These are phyloP conservation scores for Zelopaecilomyces penicillatus DNA, from an alignment of 2,329 filamentous ascomycete species.

Conservation along the genomic window DNA sequence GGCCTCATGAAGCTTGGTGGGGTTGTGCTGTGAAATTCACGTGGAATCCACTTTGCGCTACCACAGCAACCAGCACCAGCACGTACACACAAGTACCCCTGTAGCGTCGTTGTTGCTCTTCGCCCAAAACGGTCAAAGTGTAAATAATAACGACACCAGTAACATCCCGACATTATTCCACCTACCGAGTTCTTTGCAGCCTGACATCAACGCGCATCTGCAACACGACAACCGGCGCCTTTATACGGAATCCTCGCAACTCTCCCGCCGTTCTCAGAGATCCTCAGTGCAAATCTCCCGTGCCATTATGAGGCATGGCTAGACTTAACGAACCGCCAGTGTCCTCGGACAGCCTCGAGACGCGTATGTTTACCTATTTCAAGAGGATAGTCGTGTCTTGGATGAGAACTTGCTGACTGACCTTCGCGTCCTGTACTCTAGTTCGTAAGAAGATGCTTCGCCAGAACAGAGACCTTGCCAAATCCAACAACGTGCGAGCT, in stretches of 20 bases:
- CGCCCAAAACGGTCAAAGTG: constrained; percentile 18
- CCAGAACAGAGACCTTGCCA: constrained; percentile 77
- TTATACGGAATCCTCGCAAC: no score
- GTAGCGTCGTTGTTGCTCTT: constrained; percentile 12
- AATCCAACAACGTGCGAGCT: constrained; percentile 68
- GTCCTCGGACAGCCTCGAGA: constrained; percentile 62
- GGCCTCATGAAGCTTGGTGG: not conserved
- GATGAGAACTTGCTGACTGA: constrained; percentile 6
- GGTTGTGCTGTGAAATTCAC: constrained; percentile 2
- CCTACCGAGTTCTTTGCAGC: not conserved
- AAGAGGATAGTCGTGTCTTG: not conserved
- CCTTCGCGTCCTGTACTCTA: constrained; percentile 23
- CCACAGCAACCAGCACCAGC: constrained; percentile 21
- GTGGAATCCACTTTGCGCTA: constrained; percentile 7
- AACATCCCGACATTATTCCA: constrained; percentile 12
- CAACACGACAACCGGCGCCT: not conserved
- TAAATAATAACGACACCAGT: constrained; percentile 27
- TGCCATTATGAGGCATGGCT: constrained; percentile 54
- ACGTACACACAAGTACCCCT: not conserved
- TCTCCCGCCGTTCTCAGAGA: no score
- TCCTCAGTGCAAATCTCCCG: no score
- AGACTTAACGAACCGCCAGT: constrained; percentile 67
- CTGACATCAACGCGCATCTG: not conserved
- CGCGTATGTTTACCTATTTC: constrained; percentile 43
- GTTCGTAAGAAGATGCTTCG: constrained; percentile 72